Evolutionary conservation across 192 early-diverging fungal genomes (phyloP).

Genomic region (Dissophora globulifera): DNA sequence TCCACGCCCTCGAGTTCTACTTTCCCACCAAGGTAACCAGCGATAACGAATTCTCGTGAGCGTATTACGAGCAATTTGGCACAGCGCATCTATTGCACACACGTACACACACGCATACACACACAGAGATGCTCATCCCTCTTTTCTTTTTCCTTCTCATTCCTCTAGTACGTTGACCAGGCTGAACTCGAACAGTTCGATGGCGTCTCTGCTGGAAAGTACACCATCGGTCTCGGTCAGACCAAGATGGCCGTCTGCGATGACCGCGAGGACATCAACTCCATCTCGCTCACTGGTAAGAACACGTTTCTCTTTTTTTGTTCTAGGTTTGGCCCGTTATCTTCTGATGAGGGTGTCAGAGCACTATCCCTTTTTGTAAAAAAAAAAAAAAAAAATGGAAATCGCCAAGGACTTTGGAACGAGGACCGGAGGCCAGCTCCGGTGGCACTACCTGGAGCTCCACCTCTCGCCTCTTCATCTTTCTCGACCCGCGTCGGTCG

Average conservation of each 20-base stretch:
- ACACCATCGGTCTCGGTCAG: constrained; percentile 98
- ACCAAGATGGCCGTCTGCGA: constrained; percentile 94
- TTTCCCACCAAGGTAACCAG: constrained; percentile 62
- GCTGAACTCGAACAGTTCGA: constrained; percentile 85
- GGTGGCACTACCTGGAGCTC: no score
- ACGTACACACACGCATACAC: no score
- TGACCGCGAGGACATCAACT: constrained; percentile 96
- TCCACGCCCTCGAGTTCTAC: constrained; percentile 75
- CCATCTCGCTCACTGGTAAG: constrained; percentile 86
- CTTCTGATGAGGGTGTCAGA: no score
- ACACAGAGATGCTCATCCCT: not conserved
- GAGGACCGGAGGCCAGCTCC: no score
- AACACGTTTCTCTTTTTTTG: not conserved
- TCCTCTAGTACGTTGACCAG: constrained; percentile 69
- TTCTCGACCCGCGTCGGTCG: no score
- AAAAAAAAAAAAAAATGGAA: no score
- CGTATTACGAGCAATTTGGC: no score
- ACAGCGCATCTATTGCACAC: not conserved
- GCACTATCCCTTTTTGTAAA: no score
- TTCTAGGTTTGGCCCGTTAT: not conserved
- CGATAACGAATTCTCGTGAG: constrained; percentile 16
- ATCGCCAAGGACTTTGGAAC: no score
- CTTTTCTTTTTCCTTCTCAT: not conserved
- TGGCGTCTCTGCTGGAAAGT: constrained; percentile 94
- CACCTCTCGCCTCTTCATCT: no score